Conservation (phyloP, 2,329 filamentous ascomycete species). For the Trichoderma hamatum region DNA sequence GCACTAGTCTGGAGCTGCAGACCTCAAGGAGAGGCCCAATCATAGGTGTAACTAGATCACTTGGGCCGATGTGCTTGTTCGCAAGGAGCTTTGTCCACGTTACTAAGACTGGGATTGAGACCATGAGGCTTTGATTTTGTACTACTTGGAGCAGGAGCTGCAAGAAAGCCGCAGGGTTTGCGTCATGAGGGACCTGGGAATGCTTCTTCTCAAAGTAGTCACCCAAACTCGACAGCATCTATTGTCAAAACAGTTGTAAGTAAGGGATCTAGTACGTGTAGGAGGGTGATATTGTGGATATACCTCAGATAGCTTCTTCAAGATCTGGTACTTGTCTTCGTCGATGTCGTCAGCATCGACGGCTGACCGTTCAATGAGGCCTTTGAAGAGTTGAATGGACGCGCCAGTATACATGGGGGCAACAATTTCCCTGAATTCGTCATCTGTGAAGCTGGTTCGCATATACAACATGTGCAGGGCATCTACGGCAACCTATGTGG, state of each 20-base stretch:
- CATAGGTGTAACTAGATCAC: conserved; percentile 63
- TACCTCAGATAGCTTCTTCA: conserved; percentile 94
- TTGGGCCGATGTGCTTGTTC: conserved; percentile 66
- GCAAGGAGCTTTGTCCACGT: conserved; percentile 84
- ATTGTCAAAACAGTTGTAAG: conserved; percentile 6
- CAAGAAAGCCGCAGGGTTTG: conserved; percentile 74
- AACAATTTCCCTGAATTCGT: conserved; percentile 77
- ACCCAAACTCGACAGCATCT: conserved; percentile 85
- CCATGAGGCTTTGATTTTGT: conserved; percentile 82
- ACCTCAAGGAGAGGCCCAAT: conserved; percentile 79
- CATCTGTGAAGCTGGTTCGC: conserved; percentile 71
- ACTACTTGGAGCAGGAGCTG: conserved; percentile 78
- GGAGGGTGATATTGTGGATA: conserved; percentile 29
- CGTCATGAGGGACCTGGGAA: conserved; percentile 62
- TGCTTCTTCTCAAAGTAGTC: conserved; percentile 82
- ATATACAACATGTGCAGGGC: conserved; percentile 81
- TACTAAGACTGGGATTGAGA: conserved; percentile 90
- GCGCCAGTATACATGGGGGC: conserved; percentile 76
- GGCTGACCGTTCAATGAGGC: conserved; percentile 77
- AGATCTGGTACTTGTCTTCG: conserved; percentile 86
- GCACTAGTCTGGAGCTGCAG: conserved; percentile 79
- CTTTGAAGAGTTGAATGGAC: conserved; percentile 70
- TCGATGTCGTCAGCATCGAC: conserved; percentile 83
- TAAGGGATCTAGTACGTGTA: background rate
- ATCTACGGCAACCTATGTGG: conserved; percentile 72